Base-by-base conservation (phyloP, 2,329 filamentous ascomycete species). In the Sporothrix luriei region DNA sequence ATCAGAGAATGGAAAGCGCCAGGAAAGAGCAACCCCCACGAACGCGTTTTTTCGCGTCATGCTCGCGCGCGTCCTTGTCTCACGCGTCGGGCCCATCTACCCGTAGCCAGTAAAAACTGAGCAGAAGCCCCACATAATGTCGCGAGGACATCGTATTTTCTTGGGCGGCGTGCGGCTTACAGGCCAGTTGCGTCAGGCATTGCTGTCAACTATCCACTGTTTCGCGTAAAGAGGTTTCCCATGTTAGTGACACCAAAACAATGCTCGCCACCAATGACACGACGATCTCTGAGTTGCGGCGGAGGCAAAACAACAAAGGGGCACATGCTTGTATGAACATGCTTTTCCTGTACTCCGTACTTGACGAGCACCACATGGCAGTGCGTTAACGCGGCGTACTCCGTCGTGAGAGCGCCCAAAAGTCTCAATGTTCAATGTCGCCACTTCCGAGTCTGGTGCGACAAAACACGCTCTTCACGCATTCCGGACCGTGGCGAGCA, bases 21-120 rank as follows among this genome's bases (percentile, higher is more conserved):
- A 57, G 29, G 62, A 66, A 57, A 13, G 40, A 19, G 19, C 33
- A 40, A 49, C 14, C 52, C 43, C 54, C 52, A 51, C 66, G 49
- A 65, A 62, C 73, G 73, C 71, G 72, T 72, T 73, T 72, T 73
- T 72, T 73, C 71, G 73, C 71, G 73, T 43, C 1, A 69, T 61
- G 55, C 46, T 33, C 69, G 69, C 72, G 71, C 74, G 73, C 70
- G 26, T 26, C 26, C 9, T 46, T 19, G 24, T 43, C 13, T 29
- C 43, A 52, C 67, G 46, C 55, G 67, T 48, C 26, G 24, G 26
- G 6, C 29, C 57, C 48, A 49, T 61, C 19, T 51, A 49, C 24
- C 24, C 7, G 33, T 33, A 67, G 65, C 51, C 65, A 67, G 24
- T 66, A 21, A 57, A 4, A 46, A 0, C n/a, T 2, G 51, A 33